Conservation (phyloP, 148 eudicot genomes). For the Arctostaphylos glauca region DNA sequence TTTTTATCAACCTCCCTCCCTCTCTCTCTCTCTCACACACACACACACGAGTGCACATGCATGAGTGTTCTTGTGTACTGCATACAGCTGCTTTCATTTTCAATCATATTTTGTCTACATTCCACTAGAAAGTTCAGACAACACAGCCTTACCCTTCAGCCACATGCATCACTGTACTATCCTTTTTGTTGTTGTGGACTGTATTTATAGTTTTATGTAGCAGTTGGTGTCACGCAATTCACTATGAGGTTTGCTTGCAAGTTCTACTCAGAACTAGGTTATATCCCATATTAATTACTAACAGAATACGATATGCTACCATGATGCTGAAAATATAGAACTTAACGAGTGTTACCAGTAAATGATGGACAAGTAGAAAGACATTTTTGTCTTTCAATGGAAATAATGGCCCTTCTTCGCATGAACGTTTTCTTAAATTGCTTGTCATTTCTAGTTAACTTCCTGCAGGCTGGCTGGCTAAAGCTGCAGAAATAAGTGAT, state of each 20-base stretch:
- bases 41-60: neutral
- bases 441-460: conserved; percentile 1
- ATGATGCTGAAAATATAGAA: neutral
- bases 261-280: neutral
- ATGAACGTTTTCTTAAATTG: neutral
- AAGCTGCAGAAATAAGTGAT: conserved; percentile 32
- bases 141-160: neutral
- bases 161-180: neutral
- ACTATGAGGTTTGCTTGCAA: neutral
- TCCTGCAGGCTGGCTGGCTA: conserved; percentile 30
- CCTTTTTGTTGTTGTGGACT: neutral
- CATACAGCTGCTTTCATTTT: neutral
- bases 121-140: neutral
- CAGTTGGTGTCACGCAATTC: neutral
- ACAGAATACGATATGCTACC: neutral
- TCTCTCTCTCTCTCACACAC: neutral
- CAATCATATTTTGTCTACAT: neutral
- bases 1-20: neutral
- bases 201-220: neutral
- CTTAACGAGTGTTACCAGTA: neutral
- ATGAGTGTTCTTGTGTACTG: neutral
- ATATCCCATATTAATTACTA: neutral
- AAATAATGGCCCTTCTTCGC: neutral
- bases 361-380: neutral
- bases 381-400: neutral